These are phyloP conservation scores for Botrytis tulipae DNA, from an alignment of 2,329 filamentous ascomycete species.

Conservation along the genomic window DNA sequence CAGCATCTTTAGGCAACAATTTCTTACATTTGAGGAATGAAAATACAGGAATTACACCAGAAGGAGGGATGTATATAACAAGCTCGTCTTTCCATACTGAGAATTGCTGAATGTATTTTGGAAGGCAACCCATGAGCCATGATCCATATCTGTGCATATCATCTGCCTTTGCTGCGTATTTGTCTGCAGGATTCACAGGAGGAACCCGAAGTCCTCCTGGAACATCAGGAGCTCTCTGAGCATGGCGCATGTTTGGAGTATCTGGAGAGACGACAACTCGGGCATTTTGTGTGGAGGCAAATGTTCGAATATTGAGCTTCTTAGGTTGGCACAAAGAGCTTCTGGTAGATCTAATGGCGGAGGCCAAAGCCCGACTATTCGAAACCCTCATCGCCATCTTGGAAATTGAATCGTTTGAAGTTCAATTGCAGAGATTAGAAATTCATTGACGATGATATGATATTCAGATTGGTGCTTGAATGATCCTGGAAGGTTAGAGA, in stretches of 20 bases:
- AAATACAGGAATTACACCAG: constrained; percentile 87
- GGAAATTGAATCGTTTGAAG: constrained; percentile 37
- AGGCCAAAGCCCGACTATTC: constrained; percentile 55
- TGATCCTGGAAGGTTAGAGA: not conserved
- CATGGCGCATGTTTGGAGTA: constrained; percentile 64
- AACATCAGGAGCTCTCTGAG: constrained; percentile 47
- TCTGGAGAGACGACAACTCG: constrained; percentile 51
- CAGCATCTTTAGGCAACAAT: not conserved
- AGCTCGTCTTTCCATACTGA: constrained; percentile 99
- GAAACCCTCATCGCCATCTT: constrained; percentile 62
- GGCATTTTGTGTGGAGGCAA: constrained; percentile 41
- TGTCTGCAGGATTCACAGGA: constrained; percentile 88
- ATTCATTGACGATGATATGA: constrained; percentile 20
- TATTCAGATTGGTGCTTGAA: constrained; percentile 11
- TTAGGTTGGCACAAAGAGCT: constrained; percentile 35
- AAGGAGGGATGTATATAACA: constrained; percentile 85
- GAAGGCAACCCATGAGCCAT: constrained; percentile 93
- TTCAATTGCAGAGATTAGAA: constrained; percentile 34
- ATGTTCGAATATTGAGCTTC: constrained; percentile 35
- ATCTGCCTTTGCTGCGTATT: constrained; percentile 83
- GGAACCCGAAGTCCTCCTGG: constrained; percentile 68
- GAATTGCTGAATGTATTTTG: constrained; percentile 98
- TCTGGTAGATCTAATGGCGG: constrained; percentile 54
- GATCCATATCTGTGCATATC: constrained; percentile 91
- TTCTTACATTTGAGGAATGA: constrained; percentile 75